phyloP scores from a whole-genome alignment of 495 filamentous ascomycete genomes.

The Acidiella bohemica region DNA sequence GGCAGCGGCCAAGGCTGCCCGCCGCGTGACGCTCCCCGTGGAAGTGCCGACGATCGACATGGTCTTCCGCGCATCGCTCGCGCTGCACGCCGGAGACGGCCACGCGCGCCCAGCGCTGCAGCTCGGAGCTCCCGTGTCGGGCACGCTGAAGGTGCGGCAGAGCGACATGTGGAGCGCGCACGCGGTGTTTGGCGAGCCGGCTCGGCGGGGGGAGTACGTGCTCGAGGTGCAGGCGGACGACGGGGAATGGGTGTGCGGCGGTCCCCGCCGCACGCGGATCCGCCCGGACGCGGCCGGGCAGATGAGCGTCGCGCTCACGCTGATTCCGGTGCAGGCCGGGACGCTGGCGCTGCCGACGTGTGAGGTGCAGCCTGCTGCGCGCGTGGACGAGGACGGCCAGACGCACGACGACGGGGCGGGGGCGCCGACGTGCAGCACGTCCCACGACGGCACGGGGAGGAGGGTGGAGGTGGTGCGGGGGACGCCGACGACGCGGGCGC shows the following conservation, averaged over 20 bases:
- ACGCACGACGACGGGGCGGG: constrained; percentile 15
- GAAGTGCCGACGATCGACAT: constrained; percentile 77
- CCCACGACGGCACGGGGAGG: constrained; percentile 64
- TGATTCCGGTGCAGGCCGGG: constrained; percentile 69
- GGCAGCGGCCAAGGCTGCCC: constrained; percentile 6
- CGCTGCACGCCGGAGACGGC: constrained; percentile 32
- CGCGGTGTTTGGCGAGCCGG: background rate
- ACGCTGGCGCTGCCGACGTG: constrained; percentile 61
- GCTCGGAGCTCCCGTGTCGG: constrained; percentile 48
- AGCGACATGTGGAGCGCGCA: too few relatives aligned
- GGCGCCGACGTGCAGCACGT: constrained; percentile 54
- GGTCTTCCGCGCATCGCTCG: constrained; percentile 69
- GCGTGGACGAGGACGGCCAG: constrained; percentile 26
- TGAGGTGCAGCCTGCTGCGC: constrained; percentile 44
- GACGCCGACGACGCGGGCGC: constrained; percentile 56
- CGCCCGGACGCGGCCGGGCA: constrained; percentile 40
- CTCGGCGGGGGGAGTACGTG: constrained; percentile 44
- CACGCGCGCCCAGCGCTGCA: too few relatives aligned
- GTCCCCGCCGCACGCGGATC: constrained; percentile 65
- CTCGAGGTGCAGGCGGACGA: constrained; percentile 67
- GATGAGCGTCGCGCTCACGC: constrained; percentile 44
- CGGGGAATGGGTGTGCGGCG: constrained; percentile 76
- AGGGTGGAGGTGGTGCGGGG: constrained; percentile 64
- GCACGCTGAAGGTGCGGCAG: constrained; percentile 28
- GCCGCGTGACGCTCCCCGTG: constrained; percentile 54